Conservation (phyloP, 2,329 filamentous ascomycete species). For the Helotiales sp. region DNA sequence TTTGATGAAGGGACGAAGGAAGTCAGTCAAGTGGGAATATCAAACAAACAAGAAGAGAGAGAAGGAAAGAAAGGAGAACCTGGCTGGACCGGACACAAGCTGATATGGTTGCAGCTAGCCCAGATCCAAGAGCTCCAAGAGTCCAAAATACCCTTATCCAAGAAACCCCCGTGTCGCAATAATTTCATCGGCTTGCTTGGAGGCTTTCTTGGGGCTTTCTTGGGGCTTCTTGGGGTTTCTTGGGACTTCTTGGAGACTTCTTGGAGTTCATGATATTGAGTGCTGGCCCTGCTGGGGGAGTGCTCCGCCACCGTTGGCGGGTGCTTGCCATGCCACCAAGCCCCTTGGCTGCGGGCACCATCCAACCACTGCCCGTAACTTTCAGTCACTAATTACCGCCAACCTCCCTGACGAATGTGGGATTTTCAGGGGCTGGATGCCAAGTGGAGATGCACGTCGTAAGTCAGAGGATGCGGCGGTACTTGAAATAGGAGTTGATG, state of each 20-base stretch:
- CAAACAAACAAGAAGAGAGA: constrained; percentile 1
- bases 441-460: neutral
- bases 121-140: constrained; percentile 9
- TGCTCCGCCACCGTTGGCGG: constrained; percentile 9
- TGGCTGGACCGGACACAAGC: neutral
- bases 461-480: neutral
- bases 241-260: neutral
- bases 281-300: neutral
- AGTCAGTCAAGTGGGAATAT: neutral
- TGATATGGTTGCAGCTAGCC: neutral
- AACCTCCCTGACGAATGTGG: neutral
- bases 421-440: neutral
- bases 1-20: neutral
- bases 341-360: constrained; percentile 5
- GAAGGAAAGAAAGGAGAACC: neutral
- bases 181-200: neutral
- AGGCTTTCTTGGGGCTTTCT: neutral
- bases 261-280: neutral
- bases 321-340: constrained; percentile 12
- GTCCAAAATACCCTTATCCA: neutral
- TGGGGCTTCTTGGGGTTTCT: constrained; percentile 4
- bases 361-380: constrained; percentile 1
- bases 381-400: constrained; percentile 9
- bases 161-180: constrained; percentile 5
- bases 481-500: neutral